Evolutionary conservation across 768 basidiomycete genomes (phyloP).

Genomic region (Russula olivacea): DNA sequence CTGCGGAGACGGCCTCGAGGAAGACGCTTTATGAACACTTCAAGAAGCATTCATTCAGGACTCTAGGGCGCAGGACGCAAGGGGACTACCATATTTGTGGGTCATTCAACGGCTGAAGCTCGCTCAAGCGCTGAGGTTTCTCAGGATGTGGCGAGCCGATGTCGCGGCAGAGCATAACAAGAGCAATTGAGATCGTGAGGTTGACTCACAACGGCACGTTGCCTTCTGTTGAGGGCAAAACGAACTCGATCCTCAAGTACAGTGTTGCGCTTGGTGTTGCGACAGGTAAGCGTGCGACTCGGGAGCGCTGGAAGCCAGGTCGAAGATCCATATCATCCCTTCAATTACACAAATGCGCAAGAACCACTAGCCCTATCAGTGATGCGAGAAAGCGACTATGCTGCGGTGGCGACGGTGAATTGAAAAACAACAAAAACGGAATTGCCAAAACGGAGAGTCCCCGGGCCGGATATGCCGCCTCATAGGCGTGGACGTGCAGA

Average conservation of each 20-base stretch:
- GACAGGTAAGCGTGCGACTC: too few relatives aligned
- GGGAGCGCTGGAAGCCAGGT: neutral
- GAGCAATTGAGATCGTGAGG: too few relatives aligned
- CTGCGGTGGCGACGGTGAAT: neutral
- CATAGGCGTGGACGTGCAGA: neutral
- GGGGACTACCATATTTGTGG: slow-evolving; percentile 6
- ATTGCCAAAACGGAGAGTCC: neutral
- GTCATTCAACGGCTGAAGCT: neutral
- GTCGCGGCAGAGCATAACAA: neutral
- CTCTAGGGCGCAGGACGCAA: neutral
- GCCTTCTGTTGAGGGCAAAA: too few relatives aligned
- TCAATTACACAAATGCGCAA: neutral
- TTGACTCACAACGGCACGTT: neutral
- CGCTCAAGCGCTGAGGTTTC: neutral
- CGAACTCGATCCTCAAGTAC: neutral
- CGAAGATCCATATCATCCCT: neutral
- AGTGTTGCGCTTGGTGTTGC: neutral
- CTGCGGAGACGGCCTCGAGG: slow-evolving; percentile 18
- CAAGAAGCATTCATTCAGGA: neutral
- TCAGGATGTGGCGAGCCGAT: neutral
- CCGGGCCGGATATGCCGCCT: neutral
- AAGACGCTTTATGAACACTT: neutral
- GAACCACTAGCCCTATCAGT: neutral
- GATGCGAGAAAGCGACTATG: neutral
- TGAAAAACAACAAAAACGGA: neutral